These are phyloP conservation scores for Brassica hybrid DNA, from an alignment of 441 rosid species.

Conservation along the genomic window DNA sequence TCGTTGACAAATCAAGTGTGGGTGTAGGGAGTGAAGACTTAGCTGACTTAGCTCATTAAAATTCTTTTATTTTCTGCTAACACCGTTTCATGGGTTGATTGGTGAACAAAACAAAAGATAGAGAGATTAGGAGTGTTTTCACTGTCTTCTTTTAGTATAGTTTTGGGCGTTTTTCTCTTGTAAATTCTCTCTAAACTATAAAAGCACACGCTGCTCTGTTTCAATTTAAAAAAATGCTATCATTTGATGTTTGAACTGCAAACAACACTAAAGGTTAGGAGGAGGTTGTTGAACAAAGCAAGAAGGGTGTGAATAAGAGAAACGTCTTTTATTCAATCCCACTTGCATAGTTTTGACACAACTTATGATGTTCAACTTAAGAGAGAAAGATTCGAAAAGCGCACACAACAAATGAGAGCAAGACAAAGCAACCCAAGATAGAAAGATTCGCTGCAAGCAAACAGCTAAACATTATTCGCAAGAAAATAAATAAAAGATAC, in stretches of 20 bases:
- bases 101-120: constrained; percentile 1
- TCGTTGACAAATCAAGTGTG: no score
- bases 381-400: not conserved
- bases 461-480: constrained; percentile 21
- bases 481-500: not conserved
- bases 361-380: not conserved
- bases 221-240: constrained; percentile 3
- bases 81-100: not conserved
- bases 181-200: constrained; percentile 30
- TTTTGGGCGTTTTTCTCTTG: not conserved
- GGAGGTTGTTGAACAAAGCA: constrained; percentile 5
- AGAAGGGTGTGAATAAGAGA: not conserved
- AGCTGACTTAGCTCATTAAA: no score
- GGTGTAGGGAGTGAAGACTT: no score
- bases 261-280: constrained; percentile 4
- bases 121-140: constrained; percentile 29
- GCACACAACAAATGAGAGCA: constrained; percentile 5
- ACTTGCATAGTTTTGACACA: not conserved
- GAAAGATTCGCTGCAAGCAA: constrained; percentile 24
- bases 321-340: constrained; percentile 6
- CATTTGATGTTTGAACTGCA: constrained; percentile 5
- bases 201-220: constrained; percentile 22
- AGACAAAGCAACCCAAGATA: constrained; percentile 8
- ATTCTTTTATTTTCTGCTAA: not conserved
- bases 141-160: not conserved